Evolutionary conservation across 2,329 filamentous ascomycete species (phyloP), one percentile per base, ranked within the genome.

Genomic region (Claviceps digitariae): DNA sequence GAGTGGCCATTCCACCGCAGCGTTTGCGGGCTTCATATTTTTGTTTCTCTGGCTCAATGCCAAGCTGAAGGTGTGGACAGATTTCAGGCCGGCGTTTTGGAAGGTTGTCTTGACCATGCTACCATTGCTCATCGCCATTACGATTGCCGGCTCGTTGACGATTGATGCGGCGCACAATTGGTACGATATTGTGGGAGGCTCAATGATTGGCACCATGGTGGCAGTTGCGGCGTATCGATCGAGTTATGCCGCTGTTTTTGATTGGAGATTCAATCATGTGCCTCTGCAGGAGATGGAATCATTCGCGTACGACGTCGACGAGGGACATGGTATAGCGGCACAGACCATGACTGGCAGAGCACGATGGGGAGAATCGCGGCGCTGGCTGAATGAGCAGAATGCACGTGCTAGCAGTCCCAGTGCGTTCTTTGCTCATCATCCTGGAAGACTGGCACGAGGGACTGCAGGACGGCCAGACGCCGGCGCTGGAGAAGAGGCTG

Each of bases 1-100:
- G 0, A 84, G 80, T 6, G 84, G 84, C 0, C 84, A 87, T 64
- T 76, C 81, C 1, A 82, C 81, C 0, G 79, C 78, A 1, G 80
- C 81, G 0, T 84, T 82, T 55, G 79, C 82, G 0, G 79, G 79
- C 2, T 81, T 79, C 56, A 72, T 81, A 8, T 87, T 79, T 62
- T 67, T 87, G 8, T 82, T 75, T 58, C 69, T 87, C 12, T 87
- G 85, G 69, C 71, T 86, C 27, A 86, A 87, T 61, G 83, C 81
- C 36, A 87, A 87, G 68, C 69, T 87, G 41, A 87, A 87, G 68
- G 76, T 86, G 50, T 86, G 78, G 69, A 72, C 76, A 21, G 81
- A 85, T 63, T 79, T 84, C 62, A 81, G 83, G 55, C 77, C 83
- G 0, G 73, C 78, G 0, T 76, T 84, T 66, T 87, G 82, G 83